Percentiles rank a stretch among this genome's conserved stretches.
phyloP scores from a whole-genome alignment of 805 yeast species.

The Cyberlindnera saturnus region DNA sequence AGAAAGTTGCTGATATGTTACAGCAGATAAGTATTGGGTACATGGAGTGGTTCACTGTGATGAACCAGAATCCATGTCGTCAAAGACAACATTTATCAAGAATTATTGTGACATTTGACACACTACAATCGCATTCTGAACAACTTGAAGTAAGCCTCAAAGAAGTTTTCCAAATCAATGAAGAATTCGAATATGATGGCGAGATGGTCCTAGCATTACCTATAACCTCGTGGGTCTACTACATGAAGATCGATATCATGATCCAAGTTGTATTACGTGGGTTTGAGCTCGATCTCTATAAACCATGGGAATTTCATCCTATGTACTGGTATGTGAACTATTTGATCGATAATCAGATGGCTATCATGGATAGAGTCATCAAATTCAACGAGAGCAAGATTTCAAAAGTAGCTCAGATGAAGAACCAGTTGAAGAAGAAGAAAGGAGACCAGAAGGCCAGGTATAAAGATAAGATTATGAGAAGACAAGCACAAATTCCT shows the following conservation, averaged over 20 bases:
- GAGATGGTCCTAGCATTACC: slow-evolving; percentile 45
- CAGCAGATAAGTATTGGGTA: slow-evolving; percentile 43
- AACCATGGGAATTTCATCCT: slow-evolving; percentile 58
- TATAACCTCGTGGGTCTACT: slow-evolving; percentile 63
- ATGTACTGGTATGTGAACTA: slow-evolving; percentile 65
- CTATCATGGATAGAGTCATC: slow-evolving; percentile 32
- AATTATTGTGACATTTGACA: slow-evolving; percentile 60
- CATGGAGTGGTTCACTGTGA: slow-evolving; percentile 36
- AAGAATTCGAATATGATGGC: slow-evolving; percentile 17
- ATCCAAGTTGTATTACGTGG: slow-evolving; percentile 65
- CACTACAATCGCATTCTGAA: slow-evolving; percentile 73
- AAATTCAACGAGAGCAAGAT: slow-evolving; percentile 29
- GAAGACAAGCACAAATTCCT: slow-evolving; percentile 32
- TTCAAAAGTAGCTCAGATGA: slow-evolving; percentile 27
- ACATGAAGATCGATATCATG: slow-evolving; percentile 65
- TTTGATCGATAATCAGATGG: slow-evolving; percentile 42
- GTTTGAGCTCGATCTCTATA: slow-evolving; percentile 68
- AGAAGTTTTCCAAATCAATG: slow-evolving; percentile 28
- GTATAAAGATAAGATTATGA: slow-evolving; percentile 29
- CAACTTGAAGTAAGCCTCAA: slow-evolving; percentile 46
- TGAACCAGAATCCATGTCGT: slow-evolving; percentile 68
- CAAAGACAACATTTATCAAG: slow-evolving; percentile 71
- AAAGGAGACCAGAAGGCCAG: slow-evolving; percentile 44
- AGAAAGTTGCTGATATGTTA: slow-evolving; percentile 27
- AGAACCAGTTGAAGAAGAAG: slow-evolving; percentile 41